These are phyloP conservation scores for Buxus sempervirens DNA, from an alignment of 164 flowering plant species.

Conservation along the genomic window DNA sequence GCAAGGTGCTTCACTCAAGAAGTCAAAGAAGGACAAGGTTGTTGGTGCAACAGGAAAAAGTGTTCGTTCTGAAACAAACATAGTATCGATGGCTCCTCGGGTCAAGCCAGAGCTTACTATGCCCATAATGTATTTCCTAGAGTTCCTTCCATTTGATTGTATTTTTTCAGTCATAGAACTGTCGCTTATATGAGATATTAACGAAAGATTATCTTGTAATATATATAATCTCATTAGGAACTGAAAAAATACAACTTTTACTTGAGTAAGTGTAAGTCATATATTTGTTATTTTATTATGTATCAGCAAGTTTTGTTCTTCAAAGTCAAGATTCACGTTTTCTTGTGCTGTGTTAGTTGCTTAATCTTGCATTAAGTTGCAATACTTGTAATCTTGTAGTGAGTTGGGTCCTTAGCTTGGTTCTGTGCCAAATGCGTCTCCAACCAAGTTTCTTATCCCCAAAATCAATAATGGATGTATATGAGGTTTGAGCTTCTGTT, in stretches of 20 bases:
- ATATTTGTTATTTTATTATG: background rate
- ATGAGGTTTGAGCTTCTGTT: too few relatives aligned
- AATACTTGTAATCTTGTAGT: background rate
- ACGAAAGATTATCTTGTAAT: background rate
- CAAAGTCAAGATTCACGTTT: background rate
- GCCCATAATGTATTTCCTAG: slow-evolving; percentile 65
- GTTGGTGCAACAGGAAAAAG: slow-evolving; percentile 60
- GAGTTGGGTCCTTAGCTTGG: too few relatives aligned
- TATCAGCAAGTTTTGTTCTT: background rate
- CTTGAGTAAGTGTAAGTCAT: background rate
- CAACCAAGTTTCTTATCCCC: too few relatives aligned
- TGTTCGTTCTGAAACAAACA: slow-evolving; percentile 54
- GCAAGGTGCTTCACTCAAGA: slow-evolving; percentile 70
- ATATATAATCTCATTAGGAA: background rate
- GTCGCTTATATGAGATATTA: too few relatives aligned
- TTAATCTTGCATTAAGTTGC: background rate
- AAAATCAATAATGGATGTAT: too few relatives aligned
- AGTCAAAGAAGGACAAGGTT: slow-evolving; percentile 85
- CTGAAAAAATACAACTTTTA: background rate
- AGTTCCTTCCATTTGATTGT: slow-evolving; percentile 1
- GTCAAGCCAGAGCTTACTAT: slow-evolving; percentile 86
- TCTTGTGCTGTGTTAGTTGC: background rate
- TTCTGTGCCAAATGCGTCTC: too few relatives aligned
- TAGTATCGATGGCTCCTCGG: slow-evolving; percentile 60
- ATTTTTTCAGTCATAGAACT: background rate